Evolutionary conservation across 2,329 filamentous ascomycete species (phyloP).

Genomic region (Sphaerulina musiva): DNA sequence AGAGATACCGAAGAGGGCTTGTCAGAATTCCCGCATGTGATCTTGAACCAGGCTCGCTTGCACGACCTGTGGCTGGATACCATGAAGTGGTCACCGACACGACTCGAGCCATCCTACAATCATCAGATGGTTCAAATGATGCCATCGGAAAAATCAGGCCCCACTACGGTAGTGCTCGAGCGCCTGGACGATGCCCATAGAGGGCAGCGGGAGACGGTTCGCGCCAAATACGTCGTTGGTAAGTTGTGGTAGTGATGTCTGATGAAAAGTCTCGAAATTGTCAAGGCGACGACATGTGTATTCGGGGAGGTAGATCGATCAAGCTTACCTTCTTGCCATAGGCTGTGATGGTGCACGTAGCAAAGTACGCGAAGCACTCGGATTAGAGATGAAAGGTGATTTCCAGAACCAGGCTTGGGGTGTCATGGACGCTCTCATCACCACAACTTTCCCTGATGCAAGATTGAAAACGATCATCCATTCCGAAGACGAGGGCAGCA

Average conservation of each 20-base stretch:
- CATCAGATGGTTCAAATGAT: constrained; percentile 22
- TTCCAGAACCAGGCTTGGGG: constrained; percentile 35
- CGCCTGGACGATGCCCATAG: constrained; percentile 31
- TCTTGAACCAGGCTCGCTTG: constrained; percentile 65
- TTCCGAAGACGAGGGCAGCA: constrained; percentile 60
- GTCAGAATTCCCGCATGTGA: constrained; percentile 58
- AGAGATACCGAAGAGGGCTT: constrained; percentile 57
- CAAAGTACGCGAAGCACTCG: constrained; percentile 28
- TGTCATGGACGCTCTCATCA: constrained; percentile 32
- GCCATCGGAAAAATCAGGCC: constrained; percentile 38
- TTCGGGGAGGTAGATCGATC: no score
- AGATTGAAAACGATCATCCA: constrained; percentile 43
- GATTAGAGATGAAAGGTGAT: constrained; percentile 33
- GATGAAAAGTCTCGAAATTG: no score
- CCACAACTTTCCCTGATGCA: constrained; percentile 49
- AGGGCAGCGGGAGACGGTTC: constrained; percentile 28
- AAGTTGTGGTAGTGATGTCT: no score
- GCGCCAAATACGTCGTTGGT: constrained; percentile 33
- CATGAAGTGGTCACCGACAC: constrained; percentile 31
- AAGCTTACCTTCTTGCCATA: no score
- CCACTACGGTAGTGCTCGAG: constrained; percentile 46
- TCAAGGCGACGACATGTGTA: no score
- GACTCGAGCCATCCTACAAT: constrained; percentile 30
- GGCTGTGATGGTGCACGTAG: constrained; percentile 33
- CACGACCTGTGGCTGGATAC: constrained; percentile 44